Evolutionary conservation across 257 asterid species (phyloP).

Genomic region (Galeopsis tetrahit): DNA sequence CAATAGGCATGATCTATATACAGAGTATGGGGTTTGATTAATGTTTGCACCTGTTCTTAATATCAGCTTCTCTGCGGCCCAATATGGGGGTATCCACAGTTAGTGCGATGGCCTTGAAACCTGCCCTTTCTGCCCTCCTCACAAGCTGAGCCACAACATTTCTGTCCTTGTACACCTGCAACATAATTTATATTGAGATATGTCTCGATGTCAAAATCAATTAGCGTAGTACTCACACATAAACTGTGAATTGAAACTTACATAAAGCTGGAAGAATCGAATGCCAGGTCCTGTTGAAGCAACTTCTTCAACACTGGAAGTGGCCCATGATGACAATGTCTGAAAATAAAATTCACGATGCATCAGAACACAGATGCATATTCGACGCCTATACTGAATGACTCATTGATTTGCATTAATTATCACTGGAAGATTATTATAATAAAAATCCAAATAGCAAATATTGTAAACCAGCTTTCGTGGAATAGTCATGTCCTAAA

Average conservation of each 20-base stretch:
- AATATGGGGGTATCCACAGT: slow-evolving; percentile 89
- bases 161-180: slow-evolving; percentile 87
- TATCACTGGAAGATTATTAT: background rate
- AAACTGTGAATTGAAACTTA: slow-evolving; percentile 32
- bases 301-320: slow-evolving; percentile 79
- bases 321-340: slow-evolving; percentile 77
- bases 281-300: slow-evolving; percentile 74
- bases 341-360: slow-evolving; percentile 40
- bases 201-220: background rate
- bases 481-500: background rate
- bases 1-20: background rate
- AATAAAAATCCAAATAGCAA: background rate
- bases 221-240: background rate
- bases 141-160: slow-evolving; percentile 92
- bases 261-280: slow-evolving; percentile 60
- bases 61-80: slow-evolving; percentile 94
- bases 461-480: background rate
- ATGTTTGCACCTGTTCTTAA: slow-evolving; percentile 72
- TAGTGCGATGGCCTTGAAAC: slow-evolving; percentile 95
- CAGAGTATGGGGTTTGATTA: background rate
- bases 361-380: slow-evolving; percentile 30
- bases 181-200: slow-evolving; percentile 15
- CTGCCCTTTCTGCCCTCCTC: slow-evolving; percentile 92
- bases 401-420: background rate
- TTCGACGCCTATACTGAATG: background rate